Evolutionary conservation across 495 filamentous ascomycete genomes (phyloP).

Genomic region (Diplogelasinospora grovesii): DNA sequence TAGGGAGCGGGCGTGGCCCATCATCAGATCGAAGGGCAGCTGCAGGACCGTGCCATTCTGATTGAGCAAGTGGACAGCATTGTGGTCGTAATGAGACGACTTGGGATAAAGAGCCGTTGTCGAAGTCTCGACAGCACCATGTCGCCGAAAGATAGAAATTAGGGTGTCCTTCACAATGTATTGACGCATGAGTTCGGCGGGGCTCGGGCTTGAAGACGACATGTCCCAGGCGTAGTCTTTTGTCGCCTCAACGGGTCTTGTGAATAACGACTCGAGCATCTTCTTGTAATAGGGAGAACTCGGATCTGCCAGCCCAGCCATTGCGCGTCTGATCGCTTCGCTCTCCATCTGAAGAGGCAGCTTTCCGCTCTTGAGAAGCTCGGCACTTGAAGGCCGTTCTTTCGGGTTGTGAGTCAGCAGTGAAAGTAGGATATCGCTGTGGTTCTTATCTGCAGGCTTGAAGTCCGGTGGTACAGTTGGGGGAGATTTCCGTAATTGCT

Average conservation of each 20-base stretch:
- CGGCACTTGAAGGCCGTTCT: conserved; percentile 75
- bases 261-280: conserved; percentile 78
- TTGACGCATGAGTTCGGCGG: conserved; percentile 61
- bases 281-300: conserved; percentile 85
- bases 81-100: conserved; percentile 63
- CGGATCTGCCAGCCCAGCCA: conserved; percentile 72
- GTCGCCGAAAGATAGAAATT: conserved; percentile 74
- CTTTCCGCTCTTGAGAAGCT: conserved; percentile 80
- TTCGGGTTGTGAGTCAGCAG: conserved; percentile 74
- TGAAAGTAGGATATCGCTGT: conserved; percentile 68
- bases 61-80: conserved; percentile 70
- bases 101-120: conserved; percentile 72
- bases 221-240: conserved; percentile 88
- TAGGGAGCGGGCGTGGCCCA: conserved; percentile 82
- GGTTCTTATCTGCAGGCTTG: conserved; percentile 61
- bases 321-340: conserved; percentile 74
- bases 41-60: conserved; percentile 78
- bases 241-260: conserved; percentile 59
- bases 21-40: conserved; percentile 82
- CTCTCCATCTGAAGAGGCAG: conserved; percentile 88
- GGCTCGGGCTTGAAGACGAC: conserved; percentile 42
- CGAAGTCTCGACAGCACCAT: conserved; percentile 79
- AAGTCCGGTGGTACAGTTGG: conserved; percentile 69
- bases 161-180: conserved; percentile 70
- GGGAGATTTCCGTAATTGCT: conserved; percentile 59